Conservation (phyloP, 148 eudicot genomes). For the Nepenthes gracilis region DNA sequence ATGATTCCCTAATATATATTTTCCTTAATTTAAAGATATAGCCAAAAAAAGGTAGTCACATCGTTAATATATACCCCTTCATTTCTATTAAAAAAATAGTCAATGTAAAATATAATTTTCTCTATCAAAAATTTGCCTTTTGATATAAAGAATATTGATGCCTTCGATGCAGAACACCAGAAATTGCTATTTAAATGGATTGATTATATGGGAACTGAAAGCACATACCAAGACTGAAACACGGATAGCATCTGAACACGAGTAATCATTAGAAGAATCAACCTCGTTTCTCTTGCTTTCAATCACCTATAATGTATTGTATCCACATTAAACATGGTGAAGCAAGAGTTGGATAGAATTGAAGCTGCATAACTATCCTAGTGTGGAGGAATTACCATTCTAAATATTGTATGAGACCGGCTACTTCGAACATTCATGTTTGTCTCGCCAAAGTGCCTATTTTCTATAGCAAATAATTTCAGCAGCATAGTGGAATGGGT, state of each 20-base stretch:
- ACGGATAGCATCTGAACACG: conserved; percentile 73
- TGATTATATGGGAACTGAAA: not conserved
- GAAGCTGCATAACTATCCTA: conserved; percentile 7
- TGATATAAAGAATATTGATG: not conserved
- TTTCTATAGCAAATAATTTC: conserved; percentile 37
- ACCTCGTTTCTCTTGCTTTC: conserved; percentile 77
- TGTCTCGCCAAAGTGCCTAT: conserved; percentile 96
- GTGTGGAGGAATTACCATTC: conserved; percentile 63
- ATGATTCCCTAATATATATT: too few species aligned
- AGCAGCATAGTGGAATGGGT: conserved; percentile 1
- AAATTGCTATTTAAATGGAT: not conserved
- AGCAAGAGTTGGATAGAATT: not conserved
- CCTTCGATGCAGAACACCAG: not conserved
- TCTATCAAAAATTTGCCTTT: too few species aligned
- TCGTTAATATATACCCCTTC: too few species aligned
- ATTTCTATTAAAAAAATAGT: too few species aligned
- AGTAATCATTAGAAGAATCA: conserved; percentile 20
- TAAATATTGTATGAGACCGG: conserved; percentile 93
- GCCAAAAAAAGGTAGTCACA: too few species aligned
- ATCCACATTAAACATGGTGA: not conserved
- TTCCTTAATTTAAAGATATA: too few species aligned
- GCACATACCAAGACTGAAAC: conserved; percentile 84
- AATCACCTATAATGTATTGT: conserved; percentile 47
- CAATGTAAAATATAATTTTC: too few species aligned
- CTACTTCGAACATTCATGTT: conserved; percentile 98